These are phyloP conservation scores for Chaetoceros muelleri DNA, from an alignment of 108 stramenopile genomes.

Conservation along the genomic window DNA sequence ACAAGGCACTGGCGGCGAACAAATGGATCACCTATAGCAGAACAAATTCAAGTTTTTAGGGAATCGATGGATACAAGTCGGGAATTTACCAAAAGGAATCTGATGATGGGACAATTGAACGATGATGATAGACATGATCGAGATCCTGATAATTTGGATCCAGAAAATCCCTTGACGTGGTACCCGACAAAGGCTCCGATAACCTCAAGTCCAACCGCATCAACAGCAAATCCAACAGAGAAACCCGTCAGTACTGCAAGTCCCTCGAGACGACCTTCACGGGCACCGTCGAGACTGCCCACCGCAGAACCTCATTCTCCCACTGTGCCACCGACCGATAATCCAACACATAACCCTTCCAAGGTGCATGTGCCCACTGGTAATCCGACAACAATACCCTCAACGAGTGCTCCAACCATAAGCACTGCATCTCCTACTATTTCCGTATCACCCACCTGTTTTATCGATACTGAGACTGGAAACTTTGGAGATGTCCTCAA, in stretches of 20 bases:
- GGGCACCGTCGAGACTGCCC: background rate
- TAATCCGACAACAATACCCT: background rate
- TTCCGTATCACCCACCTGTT: background rate
- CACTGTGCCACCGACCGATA: background rate
- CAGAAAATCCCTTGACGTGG: no score
- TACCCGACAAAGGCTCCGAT: no score
- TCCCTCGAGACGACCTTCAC: no score
- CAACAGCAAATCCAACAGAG: no score
- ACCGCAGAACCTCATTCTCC: background rate
- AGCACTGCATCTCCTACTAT: background rate
- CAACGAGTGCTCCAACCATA: background rate
- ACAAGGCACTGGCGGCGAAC: no score
- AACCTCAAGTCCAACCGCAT: no score
- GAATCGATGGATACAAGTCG: no score
- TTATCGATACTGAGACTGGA: background rate
- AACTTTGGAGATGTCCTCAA: background rate
- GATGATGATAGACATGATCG: conserved; percentile 8
- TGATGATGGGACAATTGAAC: no score
- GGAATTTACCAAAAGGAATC: no score
- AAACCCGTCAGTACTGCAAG: no score
- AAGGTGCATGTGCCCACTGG: background rate
- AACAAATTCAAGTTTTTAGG: no score
- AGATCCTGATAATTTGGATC: conserved; percentile 1
- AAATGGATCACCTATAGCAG: no score
- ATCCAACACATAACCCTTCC: background rate